Conservation (phyloP, 2,329 filamentous ascomycete genomes). For the Macroventuria anomochaeta region DNA sequence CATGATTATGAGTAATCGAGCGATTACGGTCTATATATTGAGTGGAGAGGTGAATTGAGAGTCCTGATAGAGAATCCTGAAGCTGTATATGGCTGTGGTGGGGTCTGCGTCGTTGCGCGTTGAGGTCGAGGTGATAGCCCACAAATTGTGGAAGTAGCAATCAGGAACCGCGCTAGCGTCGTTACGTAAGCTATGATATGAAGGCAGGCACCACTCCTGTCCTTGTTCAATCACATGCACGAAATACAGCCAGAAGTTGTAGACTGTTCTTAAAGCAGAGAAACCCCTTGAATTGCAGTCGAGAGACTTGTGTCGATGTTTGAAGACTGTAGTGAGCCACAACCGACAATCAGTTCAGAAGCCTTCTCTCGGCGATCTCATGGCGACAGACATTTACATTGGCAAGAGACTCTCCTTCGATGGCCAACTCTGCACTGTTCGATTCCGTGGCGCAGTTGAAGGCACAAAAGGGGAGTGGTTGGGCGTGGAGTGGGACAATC, state of each 20-base stretch:
- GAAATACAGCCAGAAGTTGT: neutral
- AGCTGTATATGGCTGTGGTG: neutral
- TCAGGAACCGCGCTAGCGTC: constrained; percentile 26
- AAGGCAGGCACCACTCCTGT: constrained; percentile 3
- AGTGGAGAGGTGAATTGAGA: neutral
- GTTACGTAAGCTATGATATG: constrained; percentile 9
- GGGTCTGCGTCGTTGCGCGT: constrained; percentile 14
- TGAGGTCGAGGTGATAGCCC: constrained; percentile 17
- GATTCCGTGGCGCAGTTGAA: constrained; percentile 78
- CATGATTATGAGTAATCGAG: constrained; percentile 43
- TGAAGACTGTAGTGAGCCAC: neutral
- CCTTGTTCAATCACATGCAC: neutral
- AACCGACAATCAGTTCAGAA: neutral
- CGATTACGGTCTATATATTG: too few relatives aligned
- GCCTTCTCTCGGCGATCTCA: constrained; percentile 19
- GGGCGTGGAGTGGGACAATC: constrained; percentile 96
- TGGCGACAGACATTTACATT: constrained; percentile 52
- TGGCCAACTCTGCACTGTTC: constrained; percentile 79
- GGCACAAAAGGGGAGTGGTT: constrained; percentile 84
- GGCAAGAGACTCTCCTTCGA: constrained; percentile 84
- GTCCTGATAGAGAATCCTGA: neutral
- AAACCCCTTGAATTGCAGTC: neutral
- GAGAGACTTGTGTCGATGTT: neutral
- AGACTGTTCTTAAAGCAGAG: neutral
- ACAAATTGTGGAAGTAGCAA: constrained; percentile 30